phyloP scores from a whole-genome alignment of 106 monocot species.

The Dioscorea alata region DNA sequence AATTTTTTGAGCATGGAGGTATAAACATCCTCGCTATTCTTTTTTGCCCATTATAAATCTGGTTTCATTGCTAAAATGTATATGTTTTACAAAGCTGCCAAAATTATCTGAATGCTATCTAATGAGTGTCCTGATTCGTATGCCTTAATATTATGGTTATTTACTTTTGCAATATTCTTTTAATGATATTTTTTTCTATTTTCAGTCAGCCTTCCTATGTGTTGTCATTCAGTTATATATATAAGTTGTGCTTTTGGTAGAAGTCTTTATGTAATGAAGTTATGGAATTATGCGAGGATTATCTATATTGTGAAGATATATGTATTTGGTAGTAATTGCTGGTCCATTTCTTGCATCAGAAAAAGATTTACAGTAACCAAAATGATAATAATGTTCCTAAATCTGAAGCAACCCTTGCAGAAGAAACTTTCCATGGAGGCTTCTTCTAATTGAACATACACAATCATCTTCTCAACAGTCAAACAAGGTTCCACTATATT shows the following conservation, averaged over 20 bases:
- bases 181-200: not conserved
- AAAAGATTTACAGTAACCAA: too few relatives aligned
- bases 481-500: too few relatives aligned
- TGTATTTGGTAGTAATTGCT: not conserved
- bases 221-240: too few relatives aligned
- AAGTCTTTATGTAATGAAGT: too few relatives aligned
- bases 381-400: too few relatives aligned
- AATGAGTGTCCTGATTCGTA: not conserved
- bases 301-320: not conserved
- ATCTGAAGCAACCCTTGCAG: too few relatives aligned
- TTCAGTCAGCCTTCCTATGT: not conserved
- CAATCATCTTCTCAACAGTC: too few relatives aligned
- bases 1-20: conserved; percentile 79
- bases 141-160: not conserved
- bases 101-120: not conserved
- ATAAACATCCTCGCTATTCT: not conserved
- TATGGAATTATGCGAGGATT: too few relatives aligned
- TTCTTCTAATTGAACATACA: too few relatives aligned
- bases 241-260: too few relatives aligned
- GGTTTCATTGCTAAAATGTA: not conserved
- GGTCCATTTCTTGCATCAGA: too few relatives aligned
- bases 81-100: not conserved
- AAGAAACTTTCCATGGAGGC: too few relatives aligned
- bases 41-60: not conserved
- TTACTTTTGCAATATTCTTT: not conserved